Base-by-base conservation (phyloP, 305 asterid genomes). In the Fraxinus sp. region DNA sequence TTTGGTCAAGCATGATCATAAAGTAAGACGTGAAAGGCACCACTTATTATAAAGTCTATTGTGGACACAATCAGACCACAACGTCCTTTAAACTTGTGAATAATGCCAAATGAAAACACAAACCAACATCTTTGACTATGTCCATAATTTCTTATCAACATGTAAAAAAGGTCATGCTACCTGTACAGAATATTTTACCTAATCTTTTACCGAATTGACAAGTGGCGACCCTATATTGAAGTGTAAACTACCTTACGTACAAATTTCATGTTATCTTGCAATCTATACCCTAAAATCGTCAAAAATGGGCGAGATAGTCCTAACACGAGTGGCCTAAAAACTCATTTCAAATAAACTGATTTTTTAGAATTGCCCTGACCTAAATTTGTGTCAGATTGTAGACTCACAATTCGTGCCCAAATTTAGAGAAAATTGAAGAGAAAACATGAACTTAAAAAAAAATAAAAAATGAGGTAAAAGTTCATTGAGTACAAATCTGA, bases 11-110 rank as follows among this genome's bases (percentile, higher is more conserved):
- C 64, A n/a, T n/a, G 64, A 55, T 55, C 9, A n/a, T 55, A 62
- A 20, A 62, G 71, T 62, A 57, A 26, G 41, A 2, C 26, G 77
- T 9, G 78, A 70, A 79, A 70, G 78, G 35, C 46, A 28, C 68
- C 71, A 49, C 59, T 49, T 62, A 6, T 18, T 20, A 22, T 6
- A 20, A 18, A 4, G 5, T 18, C 1, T 9, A 66, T 80, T 70
- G 83, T 80, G 83, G 79, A 70, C 55, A 71, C 71, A 18, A 46
- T 70, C 18, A 72, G 37, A 68, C 73, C 83, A 80, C 83, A 46
- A 66, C 83, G 49, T 49, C 28, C 71, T 32, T 33, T 32, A 32
- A 49, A 9, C 26, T 32, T 1, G 35, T 64, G 35, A 28, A 28
- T 28, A 3, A 24, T 62, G 5, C 4, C 5, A 8, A 62, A 62